phyloP scores from a whole-genome alignment of 2,329 filamentous ascomycete species.

The Penicillium sp. region DNA sequence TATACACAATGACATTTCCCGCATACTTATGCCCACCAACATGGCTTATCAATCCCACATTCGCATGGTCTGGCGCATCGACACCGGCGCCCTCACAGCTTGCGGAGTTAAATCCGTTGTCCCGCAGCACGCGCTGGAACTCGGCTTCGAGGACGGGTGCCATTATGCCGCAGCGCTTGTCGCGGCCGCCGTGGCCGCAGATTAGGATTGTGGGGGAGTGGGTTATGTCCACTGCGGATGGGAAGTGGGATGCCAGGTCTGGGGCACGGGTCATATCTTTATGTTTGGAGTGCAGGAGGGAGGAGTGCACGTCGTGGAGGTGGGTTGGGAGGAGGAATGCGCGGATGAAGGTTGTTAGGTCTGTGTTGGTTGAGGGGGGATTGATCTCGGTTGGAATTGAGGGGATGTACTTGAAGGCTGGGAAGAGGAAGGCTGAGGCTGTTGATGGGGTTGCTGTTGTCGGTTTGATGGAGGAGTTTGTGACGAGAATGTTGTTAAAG shows the following conservation, averaged over 20 bases:
- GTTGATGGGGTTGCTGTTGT: conserved; percentile 32
- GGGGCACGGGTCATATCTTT: conserved; percentile 51
- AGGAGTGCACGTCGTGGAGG: conserved; percentile 36
- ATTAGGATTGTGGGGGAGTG: conserved; percentile 65
- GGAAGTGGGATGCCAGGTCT: conserved; percentile 51
- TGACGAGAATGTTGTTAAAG: conserved; percentile 76
- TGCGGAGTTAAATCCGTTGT: conserved; percentile 32
- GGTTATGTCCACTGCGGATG: conserved; percentile 66
- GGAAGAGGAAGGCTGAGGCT: conserved; percentile 72
- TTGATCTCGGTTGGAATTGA: conserved; percentile 66
- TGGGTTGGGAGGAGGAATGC: conserved; percentile 43
- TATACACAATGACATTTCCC: conserved; percentile 90
- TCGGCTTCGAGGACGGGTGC: conserved; percentile 71
- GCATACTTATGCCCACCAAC: conserved; percentile 95
- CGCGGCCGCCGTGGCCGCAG: conserved; percentile 82
- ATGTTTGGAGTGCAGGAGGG: conserved; percentile 32
- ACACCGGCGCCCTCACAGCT: conserved; percentile 19
- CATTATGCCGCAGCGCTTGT: conserved; percentile 77
- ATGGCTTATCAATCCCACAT: conserved; percentile 66
- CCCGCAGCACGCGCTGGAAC: conserved; percentile 57
- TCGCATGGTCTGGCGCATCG: conserved; percentile 37
- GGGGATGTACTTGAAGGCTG: conserved; percentile 78
- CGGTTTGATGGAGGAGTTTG: conserved; percentile 73
- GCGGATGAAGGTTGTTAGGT: conserved; percentile 48
- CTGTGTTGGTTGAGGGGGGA: conserved; percentile 31